Percentiles rank a stretch among this genome's conserved stretches.
These are phyloP conservation scores for Solanum chacoense DNA, from an alignment of 305 asterid species.

Conservation along the genomic window DNA sequence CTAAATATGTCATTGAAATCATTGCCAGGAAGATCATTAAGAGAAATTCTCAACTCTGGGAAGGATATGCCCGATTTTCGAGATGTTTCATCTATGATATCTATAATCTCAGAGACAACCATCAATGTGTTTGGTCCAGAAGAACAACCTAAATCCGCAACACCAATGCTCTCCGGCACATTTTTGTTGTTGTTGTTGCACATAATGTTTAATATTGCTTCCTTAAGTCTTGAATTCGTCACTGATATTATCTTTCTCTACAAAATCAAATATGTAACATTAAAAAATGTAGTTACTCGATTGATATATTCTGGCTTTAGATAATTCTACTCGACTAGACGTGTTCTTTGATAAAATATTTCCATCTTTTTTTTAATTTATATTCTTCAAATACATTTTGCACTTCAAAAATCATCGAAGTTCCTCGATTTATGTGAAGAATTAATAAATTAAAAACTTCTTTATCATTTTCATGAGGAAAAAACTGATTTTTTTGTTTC, in stretches of 20 bases:
- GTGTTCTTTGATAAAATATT: background rate
- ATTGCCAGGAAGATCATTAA: slow-evolving; percentile 67
- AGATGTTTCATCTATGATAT: background rate
- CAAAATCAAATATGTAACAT: background rate
- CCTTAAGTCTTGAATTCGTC: slow-evolving; percentile 16
- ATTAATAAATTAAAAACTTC: background rate
- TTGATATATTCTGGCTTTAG: too few species aligned
- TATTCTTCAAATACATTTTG: too few species aligned
- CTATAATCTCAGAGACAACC: slow-evolving; percentile 22
- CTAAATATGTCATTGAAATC: slow-evolving; percentile 46
- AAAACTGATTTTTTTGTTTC: too few species aligned
- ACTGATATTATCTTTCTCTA: slow-evolving; percentile 43
- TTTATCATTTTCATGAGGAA: background rate
- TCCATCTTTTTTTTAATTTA: background rate
- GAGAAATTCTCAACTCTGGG: slow-evolving; percentile 40
- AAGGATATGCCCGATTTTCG: background rate
- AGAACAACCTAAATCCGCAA: slow-evolving; percentile 67
- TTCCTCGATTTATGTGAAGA: background rate
- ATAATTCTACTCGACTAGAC: background rate
- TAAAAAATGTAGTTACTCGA: background rate
- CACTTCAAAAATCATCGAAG: background rate
- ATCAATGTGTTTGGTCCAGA: slow-evolving; percentile 50
- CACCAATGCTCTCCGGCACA: slow-evolving; percentile 26
- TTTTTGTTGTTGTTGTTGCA: slow-evolving; percentile 4
- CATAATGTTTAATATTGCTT: slow-evolving; percentile 22